Base-by-base conservation (phyloP, 768 basidiomycete species). In the Pulveroboletus sp. region DNA sequence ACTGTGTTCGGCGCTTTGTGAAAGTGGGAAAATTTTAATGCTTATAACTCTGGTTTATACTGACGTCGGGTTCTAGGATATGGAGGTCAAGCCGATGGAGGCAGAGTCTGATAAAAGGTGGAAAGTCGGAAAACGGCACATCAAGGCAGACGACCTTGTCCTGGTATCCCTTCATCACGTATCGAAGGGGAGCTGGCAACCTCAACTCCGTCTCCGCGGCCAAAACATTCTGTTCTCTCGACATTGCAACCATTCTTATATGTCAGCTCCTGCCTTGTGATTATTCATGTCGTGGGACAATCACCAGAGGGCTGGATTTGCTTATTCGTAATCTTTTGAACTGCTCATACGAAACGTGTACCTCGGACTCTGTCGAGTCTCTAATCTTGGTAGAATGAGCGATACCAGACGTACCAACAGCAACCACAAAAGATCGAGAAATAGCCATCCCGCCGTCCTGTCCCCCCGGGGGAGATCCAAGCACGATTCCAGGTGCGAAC, bases 101-200 rank as follows among this genome's bases (percentile, higher is more conserved):
- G 83, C 84, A 26, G 82, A 81, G 14, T 74, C 76, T 3, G 82
- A 86, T 61, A 60, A 62, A 9, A 66, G 70, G 26, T 90, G 85
- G 86, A 74, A 70, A 55, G 76, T 90, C n/a, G 85, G 84, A 14
- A 57, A 64, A 12, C 61, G 69, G 36, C 69, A 76, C 52, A 82
- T 89, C 66, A 76, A 65, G 33, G 69, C 85, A 5, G 84, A 85
- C 27, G 80, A 89, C 61, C 72, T 90, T 43, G 70, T 84, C 43
- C 77, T 90, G 39, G 83, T 90, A 57, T 85, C 85, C 57, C 79
- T 89, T 47, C 86, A 89, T 67, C 88, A 90, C 56, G 86, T 89
- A 45, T 88, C 86, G 11, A 80, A 86, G 68, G 87, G 88, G 10
- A 83, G 82, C 49, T 90, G 87, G 87, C 87, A 90, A 52, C 85